phyloP scores from a whole-genome alignment of 2,329 filamentous ascomycete species.

The Trematosphaeria pertusa region DNA sequence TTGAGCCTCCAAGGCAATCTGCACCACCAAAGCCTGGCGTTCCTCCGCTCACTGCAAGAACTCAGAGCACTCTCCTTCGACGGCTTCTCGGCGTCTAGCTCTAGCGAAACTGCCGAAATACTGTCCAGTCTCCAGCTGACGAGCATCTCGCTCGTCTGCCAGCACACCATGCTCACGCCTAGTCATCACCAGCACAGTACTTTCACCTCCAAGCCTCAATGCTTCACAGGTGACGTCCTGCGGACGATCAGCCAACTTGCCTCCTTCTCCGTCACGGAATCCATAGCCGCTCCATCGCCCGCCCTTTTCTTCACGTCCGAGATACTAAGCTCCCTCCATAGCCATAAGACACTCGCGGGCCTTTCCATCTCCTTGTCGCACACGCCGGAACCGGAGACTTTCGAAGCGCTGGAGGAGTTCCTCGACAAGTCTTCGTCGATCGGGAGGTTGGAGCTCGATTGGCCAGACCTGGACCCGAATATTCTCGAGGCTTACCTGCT shows the following conservation, averaged over 20 bases:
- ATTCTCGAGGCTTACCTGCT: conserved; percentile 21
- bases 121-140: conserved; percentile 29
- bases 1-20: conserved; percentile 34
- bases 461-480: conserved; percentile 27
- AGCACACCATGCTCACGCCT: conserved; percentile 20
- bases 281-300: conserved; percentile 7
- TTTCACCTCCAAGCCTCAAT: conserved; percentile 23
- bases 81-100: conserved; percentile 30
- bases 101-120: conserved; percentile 24
- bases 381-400: conserved; percentile 21
- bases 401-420: conserved; percentile 25
- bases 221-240: conserved; percentile 22
- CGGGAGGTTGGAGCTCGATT: conserved; percentile 31
- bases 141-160: conserved; percentile 29
- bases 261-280: conserved; percentile 28
- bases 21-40: conserved; percentile 28
- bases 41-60: conserved; percentile 19
- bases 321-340: conserved; percentile 25
- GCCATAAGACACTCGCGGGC: conserved; percentile 20
- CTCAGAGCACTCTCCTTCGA: conserved; percentile 35
- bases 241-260: conserved; percentile 24
- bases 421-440: conserved; percentile 21
- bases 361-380: conserved; percentile 26
- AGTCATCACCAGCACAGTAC: conserved; percentile 12
- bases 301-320: conserved; percentile 30